phyloP scores from a whole-genome alignment of 805 yeast genomes.

The Tetrapisispora fleetii region DNA sequence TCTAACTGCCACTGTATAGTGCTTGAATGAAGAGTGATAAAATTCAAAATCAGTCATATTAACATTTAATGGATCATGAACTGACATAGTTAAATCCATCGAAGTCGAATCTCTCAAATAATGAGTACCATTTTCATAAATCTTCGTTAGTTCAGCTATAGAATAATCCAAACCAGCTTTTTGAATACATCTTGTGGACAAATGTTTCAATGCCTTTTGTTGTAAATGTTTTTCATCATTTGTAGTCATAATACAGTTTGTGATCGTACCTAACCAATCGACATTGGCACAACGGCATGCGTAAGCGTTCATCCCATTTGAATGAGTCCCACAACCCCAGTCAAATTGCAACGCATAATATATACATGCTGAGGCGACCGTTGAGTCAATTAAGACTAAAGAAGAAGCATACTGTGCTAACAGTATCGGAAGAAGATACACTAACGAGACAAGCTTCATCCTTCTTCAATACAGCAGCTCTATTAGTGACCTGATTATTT shows the following conservation, averaged over 20 bases:
- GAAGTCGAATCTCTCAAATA: slow-evolving; percentile 26
- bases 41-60: slow-evolving; percentile 27
- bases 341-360: slow-evolving; percentile 32
- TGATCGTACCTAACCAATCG: slow-evolving; percentile 37
- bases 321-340: slow-evolving; percentile 36
- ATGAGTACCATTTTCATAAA: slow-evolving; percentile 30
- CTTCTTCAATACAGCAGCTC: neutral
- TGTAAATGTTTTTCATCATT: slow-evolving; percentile 24
- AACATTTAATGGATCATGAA: slow-evolving; percentile 29
- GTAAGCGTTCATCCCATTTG: slow-evolving; percentile 28
- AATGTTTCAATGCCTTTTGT: slow-evolving; percentile 34
- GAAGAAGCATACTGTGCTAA: neutral
- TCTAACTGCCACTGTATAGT: slow-evolving; percentile 30
- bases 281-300: slow-evolving; percentile 34
- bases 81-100: slow-evolving; percentile 15
- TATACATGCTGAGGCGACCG: slow-evolving; percentile 33
- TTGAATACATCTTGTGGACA: slow-evolving; percentile 23
- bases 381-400: slow-evolving; percentile 1
- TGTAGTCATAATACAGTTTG: slow-evolving; percentile 33
- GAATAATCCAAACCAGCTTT: slow-evolving; percentile 28
- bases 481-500: too few relatives aligned
- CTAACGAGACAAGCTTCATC: neutral
- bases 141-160: slow-evolving; percentile 26
- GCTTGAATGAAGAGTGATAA: slow-evolving; percentile 30
- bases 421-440: neutral